Evolutionary conservation across 768 basidiomycete species (phyloP), one percentile per base, ranked within the genome.

Genomic region (Psilocybe cyanescens): DNA sequence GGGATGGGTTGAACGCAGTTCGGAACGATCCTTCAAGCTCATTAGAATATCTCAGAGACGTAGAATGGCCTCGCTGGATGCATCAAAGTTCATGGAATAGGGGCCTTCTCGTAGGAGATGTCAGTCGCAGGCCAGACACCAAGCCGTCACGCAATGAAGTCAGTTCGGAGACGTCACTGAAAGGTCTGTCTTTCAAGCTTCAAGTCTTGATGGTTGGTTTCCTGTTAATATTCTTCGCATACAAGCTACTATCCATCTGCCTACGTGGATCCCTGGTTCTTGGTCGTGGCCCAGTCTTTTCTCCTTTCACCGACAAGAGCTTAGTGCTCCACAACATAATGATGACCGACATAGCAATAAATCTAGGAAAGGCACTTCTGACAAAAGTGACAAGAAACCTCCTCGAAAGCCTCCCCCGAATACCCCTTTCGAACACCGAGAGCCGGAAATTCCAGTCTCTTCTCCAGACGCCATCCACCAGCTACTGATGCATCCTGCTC

Each of bases 401-500:
- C 14, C 11, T 44, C 41, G 48, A 35, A 53, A 54, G 50, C 24
- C 29, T 12, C 52, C 61, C 17, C 12, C 9, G 8, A 53, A 48
- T 12, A 17, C 28, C n/a, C 47, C 12, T 11, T n/a, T 28, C 47
- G 68, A 67, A 54, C 16, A 24, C 7, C 46, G 33, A 28, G 46
- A 56, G 48, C 49, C 33, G 54, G 65, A 45, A 62, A 46, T 60
- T 46, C 57, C 52, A 55, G 46, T 47, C 9, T 39, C 48, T 70
- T 69, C 71, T 24, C 71, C 72, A 31, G 89, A 88, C 66, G 76
- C 72, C 12, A 87, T 93, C 4, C 90, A 91, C 72, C 81, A 81
- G 55, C 76, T 98, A 3, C 85, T 97, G 67, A 77, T 79, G 50
- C 87, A 92, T 67, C 94, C 96, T 3, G 81, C 86, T 0, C 80